Base-by-base conservation (phyloP, 495 filamentous ascomycete species). In the Cercophora newfieldiana region DNA sequence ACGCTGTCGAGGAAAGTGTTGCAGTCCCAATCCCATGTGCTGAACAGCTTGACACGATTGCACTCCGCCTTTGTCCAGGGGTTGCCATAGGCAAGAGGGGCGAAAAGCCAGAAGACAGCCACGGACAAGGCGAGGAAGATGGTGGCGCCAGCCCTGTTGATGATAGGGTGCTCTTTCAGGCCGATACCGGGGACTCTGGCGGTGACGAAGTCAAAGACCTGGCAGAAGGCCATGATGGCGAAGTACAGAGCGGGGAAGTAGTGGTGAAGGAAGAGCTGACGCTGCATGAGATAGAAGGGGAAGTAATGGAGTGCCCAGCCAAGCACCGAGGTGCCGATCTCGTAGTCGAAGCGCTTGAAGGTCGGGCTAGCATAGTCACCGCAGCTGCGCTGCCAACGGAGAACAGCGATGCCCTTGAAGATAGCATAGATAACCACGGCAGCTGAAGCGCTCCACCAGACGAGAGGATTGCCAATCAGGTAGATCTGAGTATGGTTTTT, bases 271-370 rank as follows among this genome's bases (percentile, higher is more conserved):
- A 97, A 97, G 21, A 97, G 87, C 77, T 97, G 93, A 61, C 93
- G 90, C 73, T 93, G 88, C 94, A 97, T 97, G 24, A 97, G 86
- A 76, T 85, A 97, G 80, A 97, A 97, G n/a, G 93, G 93, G 83
- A 97, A 96, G 78, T 97, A 97, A 72, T 97, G 93, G 79, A 97
- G 91, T 21, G 89, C 89, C 93, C 93, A 97, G 50, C 91, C 95
- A 24, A 99, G 85, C 14, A 97, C 91, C 30, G 86, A 90, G 10
- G 87, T 92, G 63, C 95, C 95, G 69, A 98, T 86, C 75, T 99
- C 95, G 73, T 97, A 98, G 79, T 98, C 95, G 75, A 98, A 98
- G 47, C 95, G 90, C 79, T 95, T 95, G 85, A 97, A 96, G 48
- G 84, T 89, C 22, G 86, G 73, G 68, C 88, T 85, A 29, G 84